Evolutionary conservation across 495 filamentous ascomycete species (phyloP), one percentile per base, ranked within the genome.

Genomic region (Podospora sp.): DNA sequence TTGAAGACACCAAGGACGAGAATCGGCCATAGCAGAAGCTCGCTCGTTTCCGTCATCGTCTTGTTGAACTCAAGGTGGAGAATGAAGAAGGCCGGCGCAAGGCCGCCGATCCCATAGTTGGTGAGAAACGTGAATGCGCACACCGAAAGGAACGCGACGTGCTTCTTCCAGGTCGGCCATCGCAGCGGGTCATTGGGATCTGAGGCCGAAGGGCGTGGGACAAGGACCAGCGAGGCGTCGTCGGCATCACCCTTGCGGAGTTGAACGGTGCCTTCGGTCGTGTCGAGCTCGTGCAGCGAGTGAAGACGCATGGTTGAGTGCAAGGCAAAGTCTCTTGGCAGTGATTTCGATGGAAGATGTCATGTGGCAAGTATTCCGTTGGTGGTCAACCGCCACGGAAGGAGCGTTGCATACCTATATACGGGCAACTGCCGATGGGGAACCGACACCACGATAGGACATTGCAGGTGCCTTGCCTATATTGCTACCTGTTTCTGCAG

Each of bases 71-170:
- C 74, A 0, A 65, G 65, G 2, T 69, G 72, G 16, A 78, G 61
- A 33, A 73, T 36, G 60, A 73, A 74, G 36, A 78, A 76, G 64
- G 74, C 74, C 0, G 75, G 71, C 11, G 71, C 64, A 20, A 78
- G 60, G 18, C 76, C 73, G 27, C 75, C 73, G 60, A 78, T 73
- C 66, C 67, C 74, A 65, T 81, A 74, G 74, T 74, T 75, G 76
- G 78, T 80, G 69, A 85, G 70, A 73, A 80, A 80, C 67, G 73
- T 76, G 69, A 73, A 74, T 36, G 63, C 57, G 67, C 74, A 78
- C 22, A 76, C 68, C 0, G 76, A 72, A 18, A 71, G 58, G 65
- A 76, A 78, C 58, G 74, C 72, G 55, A 72, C 66, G 46, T 75
- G 68, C 59, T 79, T 80, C 66, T 77, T 79, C 51, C 64, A 60